Base-by-base conservation (phyloP, 257 asterid genomes). In the Gentiana straminea region DNA sequence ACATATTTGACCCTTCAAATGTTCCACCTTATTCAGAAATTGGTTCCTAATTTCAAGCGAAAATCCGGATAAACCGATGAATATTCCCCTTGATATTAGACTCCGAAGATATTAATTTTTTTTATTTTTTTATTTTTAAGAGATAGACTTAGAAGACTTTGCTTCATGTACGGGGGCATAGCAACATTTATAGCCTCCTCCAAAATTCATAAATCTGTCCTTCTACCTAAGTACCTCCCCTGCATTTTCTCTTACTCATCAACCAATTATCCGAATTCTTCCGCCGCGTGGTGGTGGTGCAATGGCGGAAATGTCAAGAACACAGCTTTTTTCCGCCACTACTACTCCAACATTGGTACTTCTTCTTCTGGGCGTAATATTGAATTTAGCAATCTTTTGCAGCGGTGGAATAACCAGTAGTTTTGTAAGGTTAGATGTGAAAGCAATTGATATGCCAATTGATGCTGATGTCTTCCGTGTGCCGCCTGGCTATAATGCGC, bases 401-500 rank as follows among this genome's bases (percentile, higher is more conserved):
- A 71, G 59, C 66, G 94, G 86, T 55, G 92, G 84, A 48, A 46
- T 67, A 33, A 90, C 98, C 7, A 86, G 96, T 46, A 63, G 72
- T 50, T 90, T 84, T 50, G 73, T 76, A 41, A 81, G 98, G 68
- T 73, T 68, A 13, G 73, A 58, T 24, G 81, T 79, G 73, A 73
- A 75, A 60, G 70, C 75, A 15, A 55, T 55, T 0, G 96, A 86
- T 73, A 84, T 90, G 94, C 89, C 96, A 7, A 70, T 86, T 2
- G 81, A 84, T 2, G 82, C 94, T 47, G 98, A 86, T 56, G 98
- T 86, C 33, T 90, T 90, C 76, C 43, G 68, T 36, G 78, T 69
- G 33, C 98, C 98, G 71, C 78, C 77, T 38, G 96, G 98, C 72
- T 70, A 81, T 66, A 90, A 90, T 75, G 94, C 94, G 49, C 97